Conservation (phyloP, 495 filamentous ascomycete genomes). For the Cercophora newfieldiana region DNA sequence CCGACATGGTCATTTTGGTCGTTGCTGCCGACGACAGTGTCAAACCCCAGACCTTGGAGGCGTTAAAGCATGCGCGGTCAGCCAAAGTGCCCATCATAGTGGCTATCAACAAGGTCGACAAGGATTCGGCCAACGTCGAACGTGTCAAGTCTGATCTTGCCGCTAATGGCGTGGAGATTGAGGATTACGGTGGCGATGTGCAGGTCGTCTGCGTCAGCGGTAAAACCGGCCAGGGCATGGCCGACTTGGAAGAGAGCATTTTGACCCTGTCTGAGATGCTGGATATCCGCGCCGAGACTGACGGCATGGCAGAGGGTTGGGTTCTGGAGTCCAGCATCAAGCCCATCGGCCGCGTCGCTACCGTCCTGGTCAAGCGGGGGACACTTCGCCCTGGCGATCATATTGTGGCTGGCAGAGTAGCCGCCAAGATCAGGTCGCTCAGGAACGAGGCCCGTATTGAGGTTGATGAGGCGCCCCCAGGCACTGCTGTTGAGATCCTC, state of each 20-base stretch:
- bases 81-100: slow-evolving; percentile 95
- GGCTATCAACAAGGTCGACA: slow-evolving; percentile 98
- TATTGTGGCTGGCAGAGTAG: slow-evolving; percentile 83
- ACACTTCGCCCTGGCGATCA: slow-evolving; percentile 79
- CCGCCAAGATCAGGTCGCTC: slow-evolving; percentile 78
- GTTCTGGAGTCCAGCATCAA: slow-evolving; percentile 92
- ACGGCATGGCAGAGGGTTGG: slow-evolving; percentile 87
- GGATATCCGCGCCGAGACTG: slow-evolving; percentile 78
- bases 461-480: slow-evolving; percentile 75
- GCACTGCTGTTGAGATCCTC: slow-evolving; percentile 86
- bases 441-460: slow-evolving; percentile 79
- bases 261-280: slow-evolving; percentile 82
- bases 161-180: slow-evolving; percentile 82
- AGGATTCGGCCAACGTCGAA: slow-evolving; percentile 73
- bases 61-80: slow-evolving; percentile 88
- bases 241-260: slow-evolving; percentile 86
- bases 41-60: slow-evolving; percentile 95
- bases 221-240: slow-evolving; percentile 91
- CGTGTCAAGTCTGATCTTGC: slow-evolving; percentile 86
- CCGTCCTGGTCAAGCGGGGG: slow-evolving; percentile 83
- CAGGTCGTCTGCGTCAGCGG: slow-evolving; percentile 89
- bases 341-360: slow-evolving; percentile 81
- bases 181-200: slow-evolving; percentile 93
- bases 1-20: slow-evolving; percentile 94
- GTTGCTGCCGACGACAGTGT: slow-evolving; percentile 98